A percentile compares a stretch with the other conserved stretches of the same genome.
Evolutionary conservation across 345 rosid species (phyloP).

Genomic region (Gossypium raimondii): DNA sequence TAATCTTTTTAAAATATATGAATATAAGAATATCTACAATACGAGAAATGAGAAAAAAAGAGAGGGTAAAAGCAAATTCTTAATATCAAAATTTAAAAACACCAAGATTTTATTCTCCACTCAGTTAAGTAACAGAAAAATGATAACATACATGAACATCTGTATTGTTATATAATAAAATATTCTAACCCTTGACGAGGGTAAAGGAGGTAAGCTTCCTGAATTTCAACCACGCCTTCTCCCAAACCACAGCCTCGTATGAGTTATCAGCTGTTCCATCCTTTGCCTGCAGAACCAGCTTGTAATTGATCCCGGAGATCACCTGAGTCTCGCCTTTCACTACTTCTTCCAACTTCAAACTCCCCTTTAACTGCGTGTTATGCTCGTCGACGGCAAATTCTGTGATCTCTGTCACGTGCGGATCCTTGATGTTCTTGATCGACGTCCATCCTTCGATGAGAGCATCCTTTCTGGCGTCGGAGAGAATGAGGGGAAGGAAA

Average conservation of each 20-base stretch:
- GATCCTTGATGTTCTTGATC: constrained; percentile 33
- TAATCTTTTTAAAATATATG: background rate
- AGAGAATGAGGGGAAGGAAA: constrained; percentile 20
- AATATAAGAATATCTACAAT: no score
- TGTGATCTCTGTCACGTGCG: constrained; percentile 34
- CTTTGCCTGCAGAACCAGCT: constrained; percentile 34
- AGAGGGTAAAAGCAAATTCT: background rate
- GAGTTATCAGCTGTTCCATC: background rate
- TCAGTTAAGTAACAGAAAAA: background rate
- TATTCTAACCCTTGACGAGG: background rate
- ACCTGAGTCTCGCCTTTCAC: constrained; percentile 42
- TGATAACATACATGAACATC: background rate
- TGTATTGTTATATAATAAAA: background rate
- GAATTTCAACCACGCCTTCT: constrained; percentile 28
- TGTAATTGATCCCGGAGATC: constrained; percentile 43
- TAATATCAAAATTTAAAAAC: background rate
- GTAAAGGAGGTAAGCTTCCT: constrained; percentile 31
- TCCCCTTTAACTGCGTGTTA: constrained; percentile 28
- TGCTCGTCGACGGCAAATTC: constrained; percentile 35
- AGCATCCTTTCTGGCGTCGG: constrained; percentile 7
- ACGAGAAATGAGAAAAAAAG: background rate
- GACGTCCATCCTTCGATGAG: constrained; percentile 35
- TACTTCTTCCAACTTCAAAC: constrained; percentile 26
- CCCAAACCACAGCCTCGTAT: constrained; percentile 47
- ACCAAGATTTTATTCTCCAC: background rate